phyloP scores from a whole-genome alignment of 768 basidiomycete genomes.

The Trametes elegans region DNA sequence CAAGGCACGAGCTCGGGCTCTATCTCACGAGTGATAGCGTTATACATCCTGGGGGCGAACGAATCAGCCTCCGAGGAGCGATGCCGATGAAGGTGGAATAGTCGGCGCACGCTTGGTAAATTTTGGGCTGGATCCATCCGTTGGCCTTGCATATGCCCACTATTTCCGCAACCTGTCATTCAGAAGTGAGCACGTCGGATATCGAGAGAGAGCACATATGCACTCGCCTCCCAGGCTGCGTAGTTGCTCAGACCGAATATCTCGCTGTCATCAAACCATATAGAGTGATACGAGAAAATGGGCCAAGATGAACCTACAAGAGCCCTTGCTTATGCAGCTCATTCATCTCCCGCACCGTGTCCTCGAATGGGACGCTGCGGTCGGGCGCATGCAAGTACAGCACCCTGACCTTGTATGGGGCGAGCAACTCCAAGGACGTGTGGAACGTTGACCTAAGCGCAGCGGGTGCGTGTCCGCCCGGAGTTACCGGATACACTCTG shows the following conservation, averaged over 20 bases:
- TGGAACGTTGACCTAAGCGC: conserved; percentile 44
- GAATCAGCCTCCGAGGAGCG: conserved; percentile 2
- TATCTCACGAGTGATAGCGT: conserved; percentile 46
- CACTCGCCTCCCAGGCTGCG: conserved; percentile 49
- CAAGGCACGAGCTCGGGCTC: conserved; percentile 54
- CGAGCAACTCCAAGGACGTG: conserved; percentile 44
- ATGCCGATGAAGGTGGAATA: background rate
- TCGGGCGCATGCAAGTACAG: conserved; percentile 65
- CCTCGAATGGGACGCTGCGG: conserved; percentile 52
- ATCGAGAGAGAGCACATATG: background rate
- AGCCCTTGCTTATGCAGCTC: conserved; percentile 55
- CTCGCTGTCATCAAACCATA: conserved; percentile 35
- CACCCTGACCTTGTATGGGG: conserved; percentile 44
- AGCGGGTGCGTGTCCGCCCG: conserved; percentile 43
- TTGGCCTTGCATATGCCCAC: conserved; percentile 55
- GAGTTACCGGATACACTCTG: conserved; percentile 40
- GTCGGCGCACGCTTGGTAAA: conserved; percentile 49
- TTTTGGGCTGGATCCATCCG: conserved; percentile 52
- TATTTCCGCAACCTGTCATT: conserved; percentile 50
- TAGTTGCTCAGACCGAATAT: conserved; percentile 66
- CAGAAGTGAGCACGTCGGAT: background rate
- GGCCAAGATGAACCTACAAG: conserved; percentile 39
- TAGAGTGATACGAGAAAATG: background rate
- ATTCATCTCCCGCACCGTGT: conserved; percentile 52
- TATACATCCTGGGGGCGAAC: conserved; percentile 39